Base-by-base conservation (phyloP, 495 filamentous ascomycete species). In the Staphylotrichum longicolle region DNA sequence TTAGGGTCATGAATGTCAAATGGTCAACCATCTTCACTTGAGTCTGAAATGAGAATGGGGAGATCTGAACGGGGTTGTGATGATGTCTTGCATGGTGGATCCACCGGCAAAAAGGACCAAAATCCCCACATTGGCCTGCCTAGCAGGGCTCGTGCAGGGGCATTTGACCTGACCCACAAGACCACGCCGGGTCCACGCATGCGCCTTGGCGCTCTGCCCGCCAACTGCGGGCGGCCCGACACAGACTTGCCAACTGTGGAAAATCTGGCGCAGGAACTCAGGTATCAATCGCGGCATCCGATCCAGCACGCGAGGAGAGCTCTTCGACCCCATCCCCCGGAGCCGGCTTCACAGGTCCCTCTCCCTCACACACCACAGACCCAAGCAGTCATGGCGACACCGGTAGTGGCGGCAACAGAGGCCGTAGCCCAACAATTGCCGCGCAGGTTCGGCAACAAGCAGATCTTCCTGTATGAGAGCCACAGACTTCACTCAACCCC, bases 401-500 rank as follows among this genome's bases (percentile, higher is more conserved):
- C 46, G 54, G 58, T 48, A 52, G 60, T 58, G 46, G 57, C 62
- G 35, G 40, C 64, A 60, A 54, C 56, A 41, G 67, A 44, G 58
- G 64, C 55, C 59, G 61, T 59, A 49, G 45, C 66, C 10, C 66
- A 63, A 42, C 55, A 52, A 39, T 2, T 59, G 32, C 58, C 65
- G 30, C 75, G 74, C 58, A 66, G 61, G 33, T 63, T 80, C 58
- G 83, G 83, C 34, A 73, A 69, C 51, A 90, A 90, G 72, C 80
- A 87, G 70, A 71, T 91, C 60, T 91, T 81, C 68, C 77, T 91
- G 88, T 91, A 80, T 45, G 85, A 30, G 15, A 42, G 11, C 37
- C 51, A 0, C 7, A 7, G 14, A 4, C 48, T 41, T 33, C 34
- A 32, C 5, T 42, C 6, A 10, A 39, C 6, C 37, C 10, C 10